phyloP scores from a whole-genome alignment of 2,329 filamentous ascomycete species.

The Teratosphaeria destructans region DNA sequence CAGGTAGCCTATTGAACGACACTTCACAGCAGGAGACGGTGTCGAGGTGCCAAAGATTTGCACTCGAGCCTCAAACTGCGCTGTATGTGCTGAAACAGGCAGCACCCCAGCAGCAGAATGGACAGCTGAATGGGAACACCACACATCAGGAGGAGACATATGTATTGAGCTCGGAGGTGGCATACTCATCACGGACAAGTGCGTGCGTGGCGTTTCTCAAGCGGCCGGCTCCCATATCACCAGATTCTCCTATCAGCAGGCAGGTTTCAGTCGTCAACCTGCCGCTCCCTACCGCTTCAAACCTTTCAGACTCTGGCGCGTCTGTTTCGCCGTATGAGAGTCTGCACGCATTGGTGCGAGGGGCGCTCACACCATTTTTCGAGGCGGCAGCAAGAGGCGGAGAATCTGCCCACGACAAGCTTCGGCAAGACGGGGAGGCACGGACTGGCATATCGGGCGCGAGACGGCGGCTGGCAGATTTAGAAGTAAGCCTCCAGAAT shows the following conservation, averaged over 20 bases:
- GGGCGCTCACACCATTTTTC: slow-evolving; percentile 89
- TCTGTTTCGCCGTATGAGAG: slow-evolving; percentile 80
- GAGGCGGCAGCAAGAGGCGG: slow-evolving; percentile 87
- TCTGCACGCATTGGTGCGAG: slow-evolving; percentile 82
- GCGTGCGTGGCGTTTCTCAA: slow-evolving; percentile 86
- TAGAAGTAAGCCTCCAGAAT: slow-evolving; percentile 82
- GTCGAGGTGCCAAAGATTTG: slow-evolving; percentile 79
- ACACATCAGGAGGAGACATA: slow-evolving; percentile 51
- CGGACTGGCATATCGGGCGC: slow-evolving; percentile 95
- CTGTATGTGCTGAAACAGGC: slow-evolving; percentile 83
- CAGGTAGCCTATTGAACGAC: slow-evolving; percentile 73
- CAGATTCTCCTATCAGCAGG: slow-evolving; percentile 66
- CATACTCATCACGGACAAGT: slow-evolving; percentile 66
- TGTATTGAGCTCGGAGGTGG: slow-evolving; percentile 70
- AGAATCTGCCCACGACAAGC: slow-evolving; percentile 54
- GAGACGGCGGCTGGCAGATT: slow-evolving; percentile 90
- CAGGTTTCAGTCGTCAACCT: slow-evolving; percentile 92
- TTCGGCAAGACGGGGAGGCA: slow-evolving; percentile 72
- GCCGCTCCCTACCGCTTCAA: slow-evolving; percentile 65
- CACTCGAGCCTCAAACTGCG: slow-evolving; percentile 73
- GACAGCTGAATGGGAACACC: slow-evolving; percentile 24
- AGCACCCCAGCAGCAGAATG: slow-evolving; percentile 44
- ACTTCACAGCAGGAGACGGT: slow-evolving; percentile 66
- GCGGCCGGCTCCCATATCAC: slow-evolving; percentile 77
- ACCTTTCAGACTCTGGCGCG: slow-evolving; percentile 32